Evolutionary conservation across 1,284 basidiomycete genomes (phyloP).

Genomic region (Melampsora larici-populina): DNA sequence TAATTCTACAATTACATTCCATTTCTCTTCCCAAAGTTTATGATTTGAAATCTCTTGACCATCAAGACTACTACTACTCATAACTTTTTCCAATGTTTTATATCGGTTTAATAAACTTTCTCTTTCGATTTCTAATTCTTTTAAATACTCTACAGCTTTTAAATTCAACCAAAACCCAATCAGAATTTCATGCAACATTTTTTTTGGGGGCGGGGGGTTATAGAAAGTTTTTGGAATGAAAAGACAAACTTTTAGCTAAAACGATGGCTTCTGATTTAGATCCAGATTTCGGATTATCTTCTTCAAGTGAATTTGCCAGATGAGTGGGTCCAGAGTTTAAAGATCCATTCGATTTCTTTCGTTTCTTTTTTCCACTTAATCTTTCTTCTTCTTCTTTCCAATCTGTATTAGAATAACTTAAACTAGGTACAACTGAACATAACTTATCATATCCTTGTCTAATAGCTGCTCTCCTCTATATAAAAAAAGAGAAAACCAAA

Average conservation of each 20-base stretch:
- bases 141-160: conserved; percentile 41
- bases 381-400: background rate
- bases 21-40: too few species aligned
- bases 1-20: too few species aligned
- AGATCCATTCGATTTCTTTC: conserved; percentile 11
- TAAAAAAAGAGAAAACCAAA: background rate
- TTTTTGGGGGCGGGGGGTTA: too few species aligned
- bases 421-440: conserved; percentile 21
- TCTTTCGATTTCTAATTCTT: conserved; percentile 23
- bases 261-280: conserved; percentile 31
- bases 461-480: conserved; percentile 37
- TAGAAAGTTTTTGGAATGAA: background rate
- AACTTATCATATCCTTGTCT: conserved; percentile 35
- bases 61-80: too few species aligned
- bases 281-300: background rate
- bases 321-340: too few species aligned
- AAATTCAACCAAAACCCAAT: too few species aligned
- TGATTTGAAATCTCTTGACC: too few species aligned
- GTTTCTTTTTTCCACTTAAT: conserved; percentile 9
- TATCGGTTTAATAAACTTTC: conserved; percentile 1
- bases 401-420: background rate
- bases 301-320: too few species aligned
- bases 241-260: conserved; percentile 26
- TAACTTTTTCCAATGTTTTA: background rate
- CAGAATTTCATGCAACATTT: too few species aligned